Evolutionary conservation across 148 eudicot species (phyloP).

Genomic region (Spergularia marina): DNA sequence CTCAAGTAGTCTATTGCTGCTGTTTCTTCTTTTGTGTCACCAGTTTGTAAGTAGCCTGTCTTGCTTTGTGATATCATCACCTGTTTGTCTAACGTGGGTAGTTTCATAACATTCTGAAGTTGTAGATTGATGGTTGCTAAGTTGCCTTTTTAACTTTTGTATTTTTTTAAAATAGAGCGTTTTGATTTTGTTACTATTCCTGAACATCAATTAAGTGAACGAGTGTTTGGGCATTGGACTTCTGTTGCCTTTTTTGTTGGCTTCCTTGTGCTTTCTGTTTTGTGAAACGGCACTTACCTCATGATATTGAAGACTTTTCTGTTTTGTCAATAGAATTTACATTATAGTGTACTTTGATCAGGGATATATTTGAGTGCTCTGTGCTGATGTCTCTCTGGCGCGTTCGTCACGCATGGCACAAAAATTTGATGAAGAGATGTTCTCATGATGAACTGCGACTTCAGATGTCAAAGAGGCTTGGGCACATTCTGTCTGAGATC

Average conservation of each 20-base stretch:
- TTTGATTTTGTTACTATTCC: neutral
- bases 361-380: constrained; percentile 93
- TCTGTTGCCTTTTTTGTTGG: neutral
- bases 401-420: constrained; percentile 96
- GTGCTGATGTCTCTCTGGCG: constrained; percentile 89
- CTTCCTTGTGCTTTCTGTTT: neutral
- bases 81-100: neutral
- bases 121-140: neutral
- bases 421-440: constrained; percentile 73
- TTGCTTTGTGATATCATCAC: neutral
- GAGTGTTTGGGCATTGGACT: neutral
- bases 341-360: constrained; percentile 27
- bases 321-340: neutral
- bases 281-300: neutral
- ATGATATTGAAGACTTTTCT: neutral
- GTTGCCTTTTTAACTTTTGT: neutral
- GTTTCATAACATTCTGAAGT: neutral
- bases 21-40: no score
- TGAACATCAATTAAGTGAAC: neutral
- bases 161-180: neutral
- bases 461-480: constrained; percentile 58
- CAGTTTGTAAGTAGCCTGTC: no score
- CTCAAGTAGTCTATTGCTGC: no score
- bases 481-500: constrained; percentile 50
- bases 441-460: constrained; percentile 49